These are phyloP conservation scores for Themeda triandra DNA, from an alignment of 176 grass and related monocot genomes.

Conservation along the genomic window DNA sequence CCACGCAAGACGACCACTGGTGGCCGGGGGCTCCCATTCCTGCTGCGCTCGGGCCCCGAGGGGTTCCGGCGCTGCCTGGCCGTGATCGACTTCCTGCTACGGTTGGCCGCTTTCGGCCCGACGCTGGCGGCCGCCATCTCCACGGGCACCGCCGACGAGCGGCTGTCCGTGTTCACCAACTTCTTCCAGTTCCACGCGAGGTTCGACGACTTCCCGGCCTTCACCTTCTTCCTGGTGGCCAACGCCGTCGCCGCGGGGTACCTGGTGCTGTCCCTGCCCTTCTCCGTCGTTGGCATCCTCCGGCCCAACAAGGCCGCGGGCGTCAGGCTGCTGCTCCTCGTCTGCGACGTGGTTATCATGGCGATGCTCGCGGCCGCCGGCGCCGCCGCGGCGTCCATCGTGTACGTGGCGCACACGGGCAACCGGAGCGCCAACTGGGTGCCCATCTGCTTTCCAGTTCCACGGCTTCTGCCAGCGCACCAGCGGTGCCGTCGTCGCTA, in stretches of 20 bases:
- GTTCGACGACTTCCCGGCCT: conserved; percentile 74
- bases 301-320: conserved; percentile 34
- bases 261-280: conserved; percentile 74
- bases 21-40: background rate
- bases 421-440: conserved; percentile 68
- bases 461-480: conserved; percentile 82
- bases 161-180: conserved; percentile 76
- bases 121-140: conserved; percentile 72
- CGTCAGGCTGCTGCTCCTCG: conserved; percentile 56
- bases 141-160: conserved; percentile 65
- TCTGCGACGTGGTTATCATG: conserved; percentile 57
- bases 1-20: background rate
- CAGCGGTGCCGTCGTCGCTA: conserved; percentile 72
- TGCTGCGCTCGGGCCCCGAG: conserved; percentile 28
- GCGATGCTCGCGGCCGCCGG: conserved; percentile 42
- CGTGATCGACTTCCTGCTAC: conserved; percentile 65
- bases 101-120: conserved; percentile 53
- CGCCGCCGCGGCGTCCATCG: conserved; percentile 56
- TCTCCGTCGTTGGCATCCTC: conserved; percentile 48
- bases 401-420: conserved; percentile 78
- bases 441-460: conserved; percentile 86
- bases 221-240: conserved; percentile 63
- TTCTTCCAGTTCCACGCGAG: conserved; percentile 77
- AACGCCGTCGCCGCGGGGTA: conserved; percentile 70
- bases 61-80: conserved; percentile 52